Conservation (phyloP, 2,329 filamentous ascomycete species). For the Didymella arachidicola region DNA sequence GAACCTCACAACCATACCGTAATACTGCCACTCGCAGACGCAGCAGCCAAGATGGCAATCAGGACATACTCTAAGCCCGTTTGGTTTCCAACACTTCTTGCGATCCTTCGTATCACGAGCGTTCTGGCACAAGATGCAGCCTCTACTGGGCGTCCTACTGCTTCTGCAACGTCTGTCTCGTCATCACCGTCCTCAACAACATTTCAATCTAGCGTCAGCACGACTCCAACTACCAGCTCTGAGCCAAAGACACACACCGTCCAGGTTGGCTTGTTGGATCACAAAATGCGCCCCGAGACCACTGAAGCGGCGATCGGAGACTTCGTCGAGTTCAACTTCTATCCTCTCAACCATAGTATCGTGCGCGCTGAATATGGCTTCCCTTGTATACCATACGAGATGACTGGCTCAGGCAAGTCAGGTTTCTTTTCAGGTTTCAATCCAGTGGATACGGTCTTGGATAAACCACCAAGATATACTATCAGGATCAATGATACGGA, state of each 20-base stretch:
- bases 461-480: slow-evolving; percentile 36
- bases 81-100: neutral
- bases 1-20: neutral
- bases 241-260: slow-evolving; percentile 43
- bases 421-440: slow-evolving; percentile 46
- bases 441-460: slow-evolving; percentile 33
- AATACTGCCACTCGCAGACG: neutral
- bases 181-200: slow-evolving; percentile 2
- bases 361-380: slow-evolving; percentile 51
- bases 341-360: slow-evolving; percentile 53
- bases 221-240: slow-evolving; percentile 17
- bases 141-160: neutral
- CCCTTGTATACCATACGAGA: slow-evolving; percentile 53
- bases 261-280: slow-evolving; percentile 48
- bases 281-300: slow-evolving; percentile 51
- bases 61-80: neutral
- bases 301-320: slow-evolving; percentile 51
- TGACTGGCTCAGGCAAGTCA: slow-evolving; percentile 34
- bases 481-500: slow-evolving; percentile 43
- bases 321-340: slow-evolving; percentile 53
- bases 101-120: neutral
- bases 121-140: slow-evolving; percentile 7
- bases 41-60: neutral
- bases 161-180: neutral
- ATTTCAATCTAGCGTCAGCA: slow-evolving; percentile 18